A percentile compares a stretch with the other conserved stretches of the same genome.
phyloP scores from a whole-genome alignment of 495 filamentous ascomycete species.

The Hypoxylon lienhwacheense region DNA sequence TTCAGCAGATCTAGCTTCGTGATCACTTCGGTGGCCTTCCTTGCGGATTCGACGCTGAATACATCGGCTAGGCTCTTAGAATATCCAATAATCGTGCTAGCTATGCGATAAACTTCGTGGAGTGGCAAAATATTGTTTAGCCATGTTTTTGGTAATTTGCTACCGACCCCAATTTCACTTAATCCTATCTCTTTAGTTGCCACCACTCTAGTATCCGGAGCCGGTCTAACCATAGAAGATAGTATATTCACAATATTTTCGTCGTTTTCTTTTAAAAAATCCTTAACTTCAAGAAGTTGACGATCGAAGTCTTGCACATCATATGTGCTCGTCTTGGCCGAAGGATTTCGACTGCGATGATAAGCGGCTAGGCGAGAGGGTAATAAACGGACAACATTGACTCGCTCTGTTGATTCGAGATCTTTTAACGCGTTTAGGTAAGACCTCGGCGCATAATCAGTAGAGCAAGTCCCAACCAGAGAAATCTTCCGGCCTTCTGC shows the following conservation, averaged over 20 bases:
- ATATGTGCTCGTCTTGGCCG: no score
- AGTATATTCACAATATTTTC: conserved; percentile 47
- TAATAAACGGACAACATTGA: conserved; percentile 9
- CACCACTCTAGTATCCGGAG: conserved; percentile 2
- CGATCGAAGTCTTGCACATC: background rate
- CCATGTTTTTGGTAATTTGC: conserved; percentile 20
- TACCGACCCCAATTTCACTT: background rate
- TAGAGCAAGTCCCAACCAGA: conserved; percentile 68
- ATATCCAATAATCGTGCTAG: conserved; percentile 61
- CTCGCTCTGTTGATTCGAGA: conserved; percentile 33
- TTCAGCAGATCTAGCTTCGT: conserved; percentile 10
- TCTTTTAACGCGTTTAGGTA: conserved; percentile 38
- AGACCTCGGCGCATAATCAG: conserved; percentile 36
- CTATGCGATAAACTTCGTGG: conserved; percentile 58
- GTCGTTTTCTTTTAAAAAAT: conserved; percentile 45
- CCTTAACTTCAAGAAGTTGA: conserved; percentile 27
- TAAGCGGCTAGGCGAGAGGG: background rate
- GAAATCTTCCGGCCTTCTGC: conserved; percentile 68
- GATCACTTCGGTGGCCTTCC: conserved; percentile 16
- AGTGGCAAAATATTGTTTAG: conserved; percentile 21
- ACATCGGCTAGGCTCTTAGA: conserved; percentile 20
- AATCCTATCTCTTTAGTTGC: conserved; percentile 15
- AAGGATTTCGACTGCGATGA: background rate
- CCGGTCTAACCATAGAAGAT: conserved; percentile 25
- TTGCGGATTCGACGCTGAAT: conserved; percentile 25